Evolutionary conservation across 169 alveolate species (phyloP).

Genomic region (Eimeria sp.): DNA sequence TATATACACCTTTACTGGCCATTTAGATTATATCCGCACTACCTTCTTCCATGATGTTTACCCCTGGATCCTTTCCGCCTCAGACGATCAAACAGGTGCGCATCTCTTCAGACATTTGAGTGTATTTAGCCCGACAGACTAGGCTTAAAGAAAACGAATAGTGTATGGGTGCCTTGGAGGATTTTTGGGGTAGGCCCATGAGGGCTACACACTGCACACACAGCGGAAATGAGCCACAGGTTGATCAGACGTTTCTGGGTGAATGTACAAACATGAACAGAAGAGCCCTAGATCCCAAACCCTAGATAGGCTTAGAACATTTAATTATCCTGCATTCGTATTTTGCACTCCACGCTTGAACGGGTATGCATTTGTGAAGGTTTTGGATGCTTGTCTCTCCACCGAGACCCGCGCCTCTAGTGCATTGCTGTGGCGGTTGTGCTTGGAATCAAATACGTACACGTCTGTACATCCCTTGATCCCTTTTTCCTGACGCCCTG

Average conservation of each 20-base stretch:
- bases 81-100: slow-evolving; percentile 97
- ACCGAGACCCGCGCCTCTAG: too few species aligned
- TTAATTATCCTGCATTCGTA: background rate
- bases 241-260: background rate
- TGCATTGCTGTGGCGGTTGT: background rate
- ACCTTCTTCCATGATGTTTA: slow-evolving; percentile 97
- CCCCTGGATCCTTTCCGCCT: slow-evolving; percentile 98
- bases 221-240: background rate
- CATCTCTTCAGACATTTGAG: background rate
- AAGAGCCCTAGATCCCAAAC: background rate
- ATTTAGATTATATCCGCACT: slow-evolving; percentile 97
- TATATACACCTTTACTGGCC: slow-evolving; percentile 96
- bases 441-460: background rate
- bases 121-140: background rate
- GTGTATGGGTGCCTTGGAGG: background rate
- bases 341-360: background rate
- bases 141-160: background rate
- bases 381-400: background rate
- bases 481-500: background rate
- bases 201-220: background rate
- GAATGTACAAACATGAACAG: background rate
- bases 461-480: background rate
- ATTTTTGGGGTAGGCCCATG: background rate
- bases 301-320: background rate
- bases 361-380: background rate